Base-by-base conservation (phyloP, 805 yeast species). In the Hanseniaspora meyeri region DNA sequence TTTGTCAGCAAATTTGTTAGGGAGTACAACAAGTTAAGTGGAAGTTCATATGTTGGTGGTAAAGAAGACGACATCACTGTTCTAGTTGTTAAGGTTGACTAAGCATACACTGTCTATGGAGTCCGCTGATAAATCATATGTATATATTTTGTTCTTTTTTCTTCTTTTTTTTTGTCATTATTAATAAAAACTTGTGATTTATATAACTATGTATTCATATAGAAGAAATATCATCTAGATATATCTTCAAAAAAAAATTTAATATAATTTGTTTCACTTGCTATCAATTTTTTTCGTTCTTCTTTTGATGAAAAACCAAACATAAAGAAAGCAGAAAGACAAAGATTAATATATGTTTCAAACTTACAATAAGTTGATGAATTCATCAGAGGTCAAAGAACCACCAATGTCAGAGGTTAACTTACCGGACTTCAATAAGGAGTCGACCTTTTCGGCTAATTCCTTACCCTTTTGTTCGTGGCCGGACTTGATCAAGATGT, bases 41-140 rank as follows among this genome's bases (percentile, higher is more conserved):
- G 85, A 3, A 84, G 81, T 64, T 72, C 75, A 45, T 85, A 86
- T 65, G 74, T 80, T 58, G 97, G 98, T 37, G 98, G 98, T 14
- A 91, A 91, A 71, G 95, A 89, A 48, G 98, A 91, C 70, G 98
- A 91, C 69, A 85, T 93, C 40, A 88, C 97, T 0, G 79, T 85
- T 17, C 84, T 90, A 1, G 75, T 87, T 64, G 81, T 88, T 46
- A 77, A 79, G 64, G 88, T 86, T 36, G 72, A 67, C n/a, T 68
- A 56, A 59, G 20, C 8, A 16, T 49, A 20, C n/a, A 16, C 8
- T 4, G 36, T n/a, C n/a, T n/a, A n/a, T n/a, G n/a, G n/a, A n/a
- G n/a, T n/a, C n/a, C n/a, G n/a, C n/a, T n/a, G 36, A 16, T 31
- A 24, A 31, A 37, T 16, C 8, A 19, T 43, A 16, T 14, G 4